These are phyloP conservation scores for Senecio squalidus DNA, from an alignment of 140 eudicot genomes.

Conservation along the genomic window DNA sequence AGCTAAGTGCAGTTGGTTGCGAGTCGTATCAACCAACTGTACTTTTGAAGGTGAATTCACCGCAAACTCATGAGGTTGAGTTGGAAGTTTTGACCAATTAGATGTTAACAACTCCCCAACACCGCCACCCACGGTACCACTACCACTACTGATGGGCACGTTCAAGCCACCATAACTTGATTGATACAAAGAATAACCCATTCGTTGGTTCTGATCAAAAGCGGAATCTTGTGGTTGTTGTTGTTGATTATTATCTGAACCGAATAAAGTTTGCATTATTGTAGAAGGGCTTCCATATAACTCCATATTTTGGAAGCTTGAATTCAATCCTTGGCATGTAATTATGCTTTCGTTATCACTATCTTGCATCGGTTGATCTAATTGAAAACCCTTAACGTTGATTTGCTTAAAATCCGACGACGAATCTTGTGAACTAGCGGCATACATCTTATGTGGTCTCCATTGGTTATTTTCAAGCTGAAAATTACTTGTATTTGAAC, in stretches of 20 bases:
- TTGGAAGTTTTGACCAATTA: conserved; percentile 44
- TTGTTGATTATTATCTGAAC: conserved; percentile 40
- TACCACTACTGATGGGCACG: not conserved
- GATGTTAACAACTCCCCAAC: conserved; percentile 25
- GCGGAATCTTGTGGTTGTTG: conserved; percentile 32
- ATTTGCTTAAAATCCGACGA: conserved; percentile 35
- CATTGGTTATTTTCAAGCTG: conserved; percentile 43
- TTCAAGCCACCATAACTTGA: conserved; percentile 29
- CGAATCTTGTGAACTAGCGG: conserved; percentile 30
- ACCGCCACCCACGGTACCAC: not conserved
- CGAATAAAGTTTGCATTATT: conserved; percentile 40
- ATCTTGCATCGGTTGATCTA: conserved; percentile 32
- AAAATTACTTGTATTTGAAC: conserved; percentile 35
- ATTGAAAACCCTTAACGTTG: conserved; percentile 28
- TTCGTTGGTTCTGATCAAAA: conserved; percentile 26
- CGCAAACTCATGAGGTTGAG: conserved; percentile 27
- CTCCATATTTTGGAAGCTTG: conserved; percentile 44
- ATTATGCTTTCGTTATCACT: conserved; percentile 29
- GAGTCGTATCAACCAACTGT: conserved; percentile 23
- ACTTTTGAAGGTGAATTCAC: conserved; percentile 37
- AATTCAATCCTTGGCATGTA: conserved; percentile 31
- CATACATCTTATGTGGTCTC: conserved; percentile 39
- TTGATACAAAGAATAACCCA: conserved; percentile 28
- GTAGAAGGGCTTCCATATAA: conserved; percentile 32
- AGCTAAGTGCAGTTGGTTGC: conserved; percentile 50